Conservation (phyloP, 2,329 filamentous ascomycete genomes). For the Apiospora sp. region DNA sequence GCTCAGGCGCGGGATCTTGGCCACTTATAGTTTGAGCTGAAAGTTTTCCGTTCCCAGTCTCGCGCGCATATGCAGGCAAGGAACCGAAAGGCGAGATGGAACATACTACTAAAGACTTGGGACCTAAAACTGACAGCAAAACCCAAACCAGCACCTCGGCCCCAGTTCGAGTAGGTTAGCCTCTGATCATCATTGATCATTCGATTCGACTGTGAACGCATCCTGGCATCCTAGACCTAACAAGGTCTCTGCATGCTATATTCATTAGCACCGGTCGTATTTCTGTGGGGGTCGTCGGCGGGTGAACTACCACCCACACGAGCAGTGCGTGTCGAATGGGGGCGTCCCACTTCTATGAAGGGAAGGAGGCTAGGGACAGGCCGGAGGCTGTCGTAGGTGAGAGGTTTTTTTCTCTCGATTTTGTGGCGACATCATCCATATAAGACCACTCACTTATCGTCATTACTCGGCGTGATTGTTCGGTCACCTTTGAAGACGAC, state of each 20-base stretch:
- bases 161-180: neutral
- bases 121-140: neutral
- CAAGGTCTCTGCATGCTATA: neutral
- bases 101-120: too few species aligned
- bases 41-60: neutral
- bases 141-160: neutral
- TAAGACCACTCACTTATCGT: neutral
- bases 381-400: neutral
- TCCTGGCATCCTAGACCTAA: neutral
- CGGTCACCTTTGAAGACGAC: neutral
- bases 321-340: neutral
- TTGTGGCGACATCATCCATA: neutral
- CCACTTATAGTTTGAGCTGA: conserved; percentile 17
- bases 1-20: neutral
- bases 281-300: neutral
- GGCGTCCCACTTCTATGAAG: conserved; percentile 3
- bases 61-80: neutral
- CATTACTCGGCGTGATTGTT: neutral
- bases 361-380: neutral
- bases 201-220: neutral
- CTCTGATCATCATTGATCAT: neutral
- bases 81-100: neutral
- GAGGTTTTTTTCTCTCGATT: neutral
- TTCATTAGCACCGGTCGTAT: neutral
- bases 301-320: neutral